Evolutionary conservation across 495 filamentous ascomycete genomes (phyloP), one percentile per base, ranked within the genome.

Genomic region (Podospora conica): DNA sequence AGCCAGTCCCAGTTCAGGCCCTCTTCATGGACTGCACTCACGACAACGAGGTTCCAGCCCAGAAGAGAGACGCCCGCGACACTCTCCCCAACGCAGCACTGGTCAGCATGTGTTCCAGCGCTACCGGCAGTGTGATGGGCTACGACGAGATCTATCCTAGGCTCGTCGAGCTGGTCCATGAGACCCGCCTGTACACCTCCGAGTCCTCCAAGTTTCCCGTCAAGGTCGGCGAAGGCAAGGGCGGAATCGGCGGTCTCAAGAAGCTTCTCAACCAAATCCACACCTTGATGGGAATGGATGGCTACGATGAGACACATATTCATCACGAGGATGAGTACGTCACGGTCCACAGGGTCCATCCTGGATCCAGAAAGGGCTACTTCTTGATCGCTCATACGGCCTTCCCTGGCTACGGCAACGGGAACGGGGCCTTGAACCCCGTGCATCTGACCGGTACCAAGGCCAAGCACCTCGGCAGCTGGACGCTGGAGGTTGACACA

Each of bases 11-110:
- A 0, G 91, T 97, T 0, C 93, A 96, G 59, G 96, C 95, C 3
- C 80, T 99, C 1, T 98, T 99, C 77, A 97, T 97, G 92, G 96
- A 99, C 72, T 99, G 96, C 75, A 99, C 96, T 1, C 96, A 99
- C 75, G 96, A 99, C 78, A 99, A 99, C 72, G 95, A 98, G 76
- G 86, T 91, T 9, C 96, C 96, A 8, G 91, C 94, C 1, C 95
- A 99, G 77, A 97, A 98, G 77, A 86, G 96, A 23, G 94, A 97
- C 74, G 94, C 91, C 23, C 85, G 91, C 61, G 96, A 99, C 73
- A 98, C 96, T 0, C 81, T 99, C 18, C 91, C 96, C n/a, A 98
- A 95, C 71, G 92, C 93, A 53, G 96, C 96, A 20, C 82, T 99
- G 11, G 93, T 98, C 22, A 87, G 86, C 61, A 97, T 99, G 92